Conservation (phyloP, 805 yeast species). For the Candida quercuum region DNA sequence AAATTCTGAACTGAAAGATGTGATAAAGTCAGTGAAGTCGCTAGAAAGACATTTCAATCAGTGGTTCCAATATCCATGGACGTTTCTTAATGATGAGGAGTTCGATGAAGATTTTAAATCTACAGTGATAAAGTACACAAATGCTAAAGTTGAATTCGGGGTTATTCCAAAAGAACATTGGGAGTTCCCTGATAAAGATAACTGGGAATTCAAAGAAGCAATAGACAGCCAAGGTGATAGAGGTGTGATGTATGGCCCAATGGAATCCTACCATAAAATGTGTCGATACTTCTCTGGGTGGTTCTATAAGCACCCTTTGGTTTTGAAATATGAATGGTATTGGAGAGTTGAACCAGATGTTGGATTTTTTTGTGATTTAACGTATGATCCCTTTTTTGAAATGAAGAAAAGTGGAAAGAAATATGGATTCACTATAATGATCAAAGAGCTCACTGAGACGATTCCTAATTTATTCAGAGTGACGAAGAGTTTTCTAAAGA, state of each 20-base stretch:
- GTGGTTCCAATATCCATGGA: slow-evolving; percentile 92
- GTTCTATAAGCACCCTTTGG: slow-evolving; percentile 75
- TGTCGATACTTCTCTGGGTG: slow-evolving; percentile 87
- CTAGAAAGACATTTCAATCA: slow-evolving; percentile 88
- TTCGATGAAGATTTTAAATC: slow-evolving; percentile 54
- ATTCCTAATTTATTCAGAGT: slow-evolving; percentile 76
- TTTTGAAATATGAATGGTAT: slow-evolving; percentile 76
- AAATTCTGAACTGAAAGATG: slow-evolving; percentile 76
- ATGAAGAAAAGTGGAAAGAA: slow-evolving; percentile 66
- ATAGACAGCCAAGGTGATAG: slow-evolving; percentile 77
- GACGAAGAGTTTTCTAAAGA: slow-evolving; percentile 57
- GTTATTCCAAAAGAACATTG: slow-evolving; percentile 52
- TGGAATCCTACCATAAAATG: slow-evolving; percentile 87
- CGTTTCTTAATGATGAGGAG: slow-evolving; percentile 77
- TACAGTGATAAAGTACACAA: slow-evolving; percentile 46
- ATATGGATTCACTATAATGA: slow-evolving; percentile 81
- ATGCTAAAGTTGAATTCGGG: slow-evolving; percentile 70
- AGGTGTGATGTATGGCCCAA: slow-evolving; percentile 76
- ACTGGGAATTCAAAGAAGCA: slow-evolving; percentile 39
- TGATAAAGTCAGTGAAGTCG: slow-evolving; percentile 62
- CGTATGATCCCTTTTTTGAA: slow-evolving; percentile 85
- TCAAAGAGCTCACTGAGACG: slow-evolving; percentile 75
- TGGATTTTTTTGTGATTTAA: slow-evolving; percentile 81
- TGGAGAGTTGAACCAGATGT: slow-evolving; percentile 97
- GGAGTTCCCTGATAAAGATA: slow-evolving; percentile 53